Conservation (phyloP, 2,329 filamentous ascomycete species). For the Cryphonectria carpinicola region DNA sequence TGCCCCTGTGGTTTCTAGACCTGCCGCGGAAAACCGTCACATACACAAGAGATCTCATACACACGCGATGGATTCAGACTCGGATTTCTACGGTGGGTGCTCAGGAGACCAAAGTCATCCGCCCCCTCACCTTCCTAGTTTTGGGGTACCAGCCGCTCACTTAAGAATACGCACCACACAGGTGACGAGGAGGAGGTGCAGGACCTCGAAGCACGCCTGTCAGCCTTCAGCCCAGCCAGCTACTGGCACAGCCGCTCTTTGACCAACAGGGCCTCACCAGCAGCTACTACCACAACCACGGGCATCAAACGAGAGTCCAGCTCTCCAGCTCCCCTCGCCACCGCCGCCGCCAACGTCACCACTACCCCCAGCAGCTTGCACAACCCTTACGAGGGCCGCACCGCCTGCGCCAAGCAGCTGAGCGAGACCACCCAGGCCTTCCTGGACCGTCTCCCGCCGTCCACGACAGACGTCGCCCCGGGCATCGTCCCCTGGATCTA, state of each 20-base stretch:
- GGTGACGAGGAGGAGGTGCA: slow-evolving; percentile 57
- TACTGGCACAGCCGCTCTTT: slow-evolving; percentile 33
- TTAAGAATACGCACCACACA: slow-evolving; percentile 37
- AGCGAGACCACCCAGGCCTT: slow-evolving; percentile 51
- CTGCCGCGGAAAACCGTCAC: neutral
- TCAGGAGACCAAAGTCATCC: neutral
- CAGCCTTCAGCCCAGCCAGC: slow-evolving; percentile 51
- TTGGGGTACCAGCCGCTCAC: neutral
- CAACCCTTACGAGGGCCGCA: slow-evolving; percentile 61
- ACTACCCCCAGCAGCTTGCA: slow-evolving; percentile 42
- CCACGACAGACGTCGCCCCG: slow-evolving; percentile 54
- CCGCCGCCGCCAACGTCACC: slow-evolving; percentile 13
- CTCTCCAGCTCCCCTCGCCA: slow-evolving; percentile 5
- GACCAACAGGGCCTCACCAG: slow-evolving; percentile 19
- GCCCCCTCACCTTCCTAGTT: slow-evolving; percentile 9
- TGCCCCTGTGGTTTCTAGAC: neutral
- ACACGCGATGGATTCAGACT: slow-evolving; percentile 46
- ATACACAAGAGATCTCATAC: neutral
- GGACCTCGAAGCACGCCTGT: slow-evolving; percentile 53
- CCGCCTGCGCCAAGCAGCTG: slow-evolving; percentile 60
- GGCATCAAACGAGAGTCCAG: neutral
- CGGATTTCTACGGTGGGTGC: slow-evolving; percentile 58
- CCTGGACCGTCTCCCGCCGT: slow-evolving; percentile 68
- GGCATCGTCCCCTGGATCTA: slow-evolving; percentile 70
- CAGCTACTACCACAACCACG: neutral